phyloP scores from a whole-genome alignment of 768 basidiomycete species.

The Boletus rubroflammeus region DNA sequence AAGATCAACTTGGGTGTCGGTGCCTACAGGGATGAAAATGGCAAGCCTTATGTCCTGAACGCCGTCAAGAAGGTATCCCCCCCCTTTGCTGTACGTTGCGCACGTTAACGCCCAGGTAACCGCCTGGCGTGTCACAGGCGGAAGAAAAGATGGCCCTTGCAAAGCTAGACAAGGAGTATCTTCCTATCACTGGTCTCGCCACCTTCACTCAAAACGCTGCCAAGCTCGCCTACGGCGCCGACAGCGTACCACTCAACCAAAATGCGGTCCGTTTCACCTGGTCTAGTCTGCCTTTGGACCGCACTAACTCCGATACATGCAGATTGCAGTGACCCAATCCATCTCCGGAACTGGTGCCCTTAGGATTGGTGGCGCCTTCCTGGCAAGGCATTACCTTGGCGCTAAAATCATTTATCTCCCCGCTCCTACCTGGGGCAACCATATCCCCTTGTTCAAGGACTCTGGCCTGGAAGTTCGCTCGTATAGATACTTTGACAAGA shows the following conservation, averaged over 20 bases:
- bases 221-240: conserved; percentile 86
- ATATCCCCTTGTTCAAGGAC: conserved; percentile 89
- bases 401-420: conserved; percentile 89
- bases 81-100: background rate
- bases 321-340: conserved; percentile 88
- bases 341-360: conserved; percentile 98
- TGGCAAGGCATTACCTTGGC: conserved; percentile 84
- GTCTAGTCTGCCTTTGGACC: background rate
- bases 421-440: conserved; percentile 95
- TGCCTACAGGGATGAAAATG: conserved; percentile 89
- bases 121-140: conserved; percentile 44
- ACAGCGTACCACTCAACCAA: conserved; percentile 67
- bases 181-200: conserved; percentile 89
- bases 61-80: conserved; percentile 76
- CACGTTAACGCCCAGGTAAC: background rate
- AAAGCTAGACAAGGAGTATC: conserved; percentile 89
- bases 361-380: conserved; percentile 90
- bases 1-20: conserved; percentile 99
- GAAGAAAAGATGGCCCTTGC: conserved; percentile 66
- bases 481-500: conserved; percentile 94
- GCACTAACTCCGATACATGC: conserved; percentile 2
- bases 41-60: conserved; percentile 91
- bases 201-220: conserved; percentile 84
- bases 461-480: conserved; percentile 89
- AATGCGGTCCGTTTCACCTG: conserved; percentile 58